Base-by-base conservation (phyloP, 2,329 filamentous ascomycete genomes). In the Scedosporium boydii region DNA sequence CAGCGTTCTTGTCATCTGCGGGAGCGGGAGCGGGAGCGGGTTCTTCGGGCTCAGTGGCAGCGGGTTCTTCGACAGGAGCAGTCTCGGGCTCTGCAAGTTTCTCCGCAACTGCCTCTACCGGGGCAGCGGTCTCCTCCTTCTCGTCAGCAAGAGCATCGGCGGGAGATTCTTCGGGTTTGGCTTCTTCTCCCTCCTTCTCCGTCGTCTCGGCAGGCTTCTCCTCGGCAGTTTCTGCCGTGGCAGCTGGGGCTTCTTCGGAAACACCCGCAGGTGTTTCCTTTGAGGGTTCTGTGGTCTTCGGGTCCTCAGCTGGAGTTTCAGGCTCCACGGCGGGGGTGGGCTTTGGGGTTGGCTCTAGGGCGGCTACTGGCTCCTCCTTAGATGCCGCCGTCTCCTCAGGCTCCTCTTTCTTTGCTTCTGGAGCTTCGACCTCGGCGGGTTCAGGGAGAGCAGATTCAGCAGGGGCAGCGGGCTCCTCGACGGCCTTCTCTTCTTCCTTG, bases 401-500 rank as follows among this genome's bases (percentile, higher is more conserved):
- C 44, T 48, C 44, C 16, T 21, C 16, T 12, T 48, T 18, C 34
- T 38, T 12, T 3, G 34, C 3, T 12, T 38, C 34, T 3, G 10
- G 34, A 48, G 44, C 6, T 48, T 48, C 44, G 44, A 6, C 29
- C 29, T 48, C 44, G 16, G 18, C n/a, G 14, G 44, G 44, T 21
- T 48, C 44, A 14, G 34, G 34, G 2, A 6, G 61, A 63, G 67
- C 63, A 60, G 66, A 61, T 57, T 68, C 65, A 16, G 67, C 59
- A 60, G 65, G 62, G 58, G 60, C 62, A 51, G 61, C 61, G 29
- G 62, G 21, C 18, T 56, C 51, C 23, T 23, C 14, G 5, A n/a
- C 14, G 18, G 23, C 5, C 14, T 21, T 29, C 59, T 66, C 63
- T 41, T 65, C 63, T 29, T 57, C 63, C 29, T 61, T 59, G 12